Conservation (phyloP, 2,329 filamentous ascomycete genomes). For the Juglanconis oblonga region DNA sequence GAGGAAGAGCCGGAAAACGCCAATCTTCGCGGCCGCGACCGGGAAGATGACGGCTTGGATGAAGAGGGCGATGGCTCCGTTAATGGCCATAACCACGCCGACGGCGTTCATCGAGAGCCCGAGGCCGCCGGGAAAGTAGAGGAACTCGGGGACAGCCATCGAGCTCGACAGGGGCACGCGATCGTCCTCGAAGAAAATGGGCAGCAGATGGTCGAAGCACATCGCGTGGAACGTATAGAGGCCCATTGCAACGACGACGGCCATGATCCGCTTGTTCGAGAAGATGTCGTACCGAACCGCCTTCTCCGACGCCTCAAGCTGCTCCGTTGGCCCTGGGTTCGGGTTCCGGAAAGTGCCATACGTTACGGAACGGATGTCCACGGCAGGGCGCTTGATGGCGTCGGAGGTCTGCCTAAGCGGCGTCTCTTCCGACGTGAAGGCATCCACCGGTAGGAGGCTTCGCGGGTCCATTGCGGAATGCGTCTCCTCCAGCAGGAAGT, state of each 20-base stretch:
- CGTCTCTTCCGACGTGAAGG: slow-evolving; percentile 62
- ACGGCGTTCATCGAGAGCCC: slow-evolving; percentile 62
- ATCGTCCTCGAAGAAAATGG: slow-evolving; percentile 87
- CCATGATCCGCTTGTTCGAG: slow-evolving; percentile 59
- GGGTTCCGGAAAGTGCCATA: slow-evolving; percentile 67
- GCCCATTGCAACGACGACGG: slow-evolving; percentile 76
- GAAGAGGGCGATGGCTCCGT: slow-evolving; percentile 53
- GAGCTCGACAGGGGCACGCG: slow-evolving; percentile 32
- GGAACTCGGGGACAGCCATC: slow-evolving; percentile 34
- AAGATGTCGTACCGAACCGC: slow-evolving; percentile 40
- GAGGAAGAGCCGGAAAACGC: slow-evolving; percentile 59
- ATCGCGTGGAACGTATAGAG: slow-evolving; percentile 95
- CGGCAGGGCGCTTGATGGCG: slow-evolving; percentile 67
- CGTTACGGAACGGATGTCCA: slow-evolving; percentile 72
- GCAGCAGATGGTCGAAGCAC: slow-evolving; percentile 88
- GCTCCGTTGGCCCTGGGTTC: slow-evolving; percentile 42
- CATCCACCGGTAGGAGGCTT: slow-evolving; percentile 42
- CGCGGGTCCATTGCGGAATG: slow-evolving; percentile 75
- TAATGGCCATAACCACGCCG: slow-evolving; percentile 46
- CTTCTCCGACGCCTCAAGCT: slow-evolving; percentile 24
- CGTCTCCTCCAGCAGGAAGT: slow-evolving; percentile 80
- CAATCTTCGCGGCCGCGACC: slow-evolving; percentile 53
- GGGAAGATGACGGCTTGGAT: slow-evolving; percentile 62
- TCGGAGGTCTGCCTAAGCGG: slow-evolving; percentile 74
- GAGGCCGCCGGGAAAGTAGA: slow-evolving; percentile 60